These are phyloP conservation scores for Colletotrichum salicis DNA, from an alignment of 2,329 filamentous ascomycete genomes.

Conservation along the genomic window DNA sequence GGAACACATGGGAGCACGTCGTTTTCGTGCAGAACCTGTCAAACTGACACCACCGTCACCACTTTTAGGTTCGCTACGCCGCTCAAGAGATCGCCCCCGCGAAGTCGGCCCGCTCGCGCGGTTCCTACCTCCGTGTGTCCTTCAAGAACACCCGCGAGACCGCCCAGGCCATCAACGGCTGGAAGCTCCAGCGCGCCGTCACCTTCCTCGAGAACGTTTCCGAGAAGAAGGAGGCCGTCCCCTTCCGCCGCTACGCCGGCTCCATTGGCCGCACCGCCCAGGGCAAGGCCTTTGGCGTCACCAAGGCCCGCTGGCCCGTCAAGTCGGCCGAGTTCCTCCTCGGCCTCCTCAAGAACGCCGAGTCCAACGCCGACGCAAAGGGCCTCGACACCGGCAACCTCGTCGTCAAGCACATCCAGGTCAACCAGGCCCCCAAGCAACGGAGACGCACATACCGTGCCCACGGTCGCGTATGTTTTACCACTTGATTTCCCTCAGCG, in stretches of 20 bases:
- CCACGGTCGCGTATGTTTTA: slow-evolving; percentile 92
- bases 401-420: slow-evolving; percentile 99
- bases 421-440: slow-evolving; percentile 99
- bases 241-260: slow-evolving; percentile 97
- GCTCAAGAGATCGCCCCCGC: slow-evolving; percentile 85
- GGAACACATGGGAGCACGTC: background rate
- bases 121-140: slow-evolving; percentile 97
- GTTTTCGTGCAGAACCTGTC: background rate
- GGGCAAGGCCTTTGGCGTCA: slow-evolving; percentile 99
- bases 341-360: slow-evolving; percentile 96
- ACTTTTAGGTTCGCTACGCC: slow-evolving; percentile 89
- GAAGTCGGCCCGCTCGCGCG: slow-evolving; percentile 97
- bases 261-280: slow-evolving; percentile 95
- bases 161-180: slow-evolving; percentile 98
- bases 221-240: slow-evolving; percentile 96
- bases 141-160: slow-evolving; percentile 99
- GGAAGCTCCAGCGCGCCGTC: slow-evolving; percentile 95
- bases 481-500: background rate
- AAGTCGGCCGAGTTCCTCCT: slow-evolving; percentile 99
- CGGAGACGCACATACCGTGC: slow-evolving; percentile 99
- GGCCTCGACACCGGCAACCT: slow-evolving; percentile 97
- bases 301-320: slow-evolving; percentile 97
- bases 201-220: slow-evolving; percentile 98
- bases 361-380: slow-evolving; percentile 97
- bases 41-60: slow-evolving; percentile 36